Conservation (phyloP, 1,284 basidiomycete species). For the Ceratobasidium papillatum region DNA sequence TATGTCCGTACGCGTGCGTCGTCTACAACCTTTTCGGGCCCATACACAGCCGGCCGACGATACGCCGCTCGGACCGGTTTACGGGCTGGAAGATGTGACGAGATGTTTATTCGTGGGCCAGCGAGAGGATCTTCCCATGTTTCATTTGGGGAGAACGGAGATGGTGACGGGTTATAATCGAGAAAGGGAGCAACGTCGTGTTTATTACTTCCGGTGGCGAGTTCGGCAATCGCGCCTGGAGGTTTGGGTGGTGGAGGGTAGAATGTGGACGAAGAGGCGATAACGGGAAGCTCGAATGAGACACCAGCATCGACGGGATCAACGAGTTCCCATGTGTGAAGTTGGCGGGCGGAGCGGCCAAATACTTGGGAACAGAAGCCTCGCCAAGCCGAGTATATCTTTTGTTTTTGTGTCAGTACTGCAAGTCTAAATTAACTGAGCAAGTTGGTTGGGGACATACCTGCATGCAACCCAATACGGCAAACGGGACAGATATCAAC, state of each 20-base stretch:
- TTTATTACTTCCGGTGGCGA: constrained; percentile 14
- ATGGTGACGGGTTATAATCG: background rate
- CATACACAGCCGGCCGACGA: constrained; percentile 54
- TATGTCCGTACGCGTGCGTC: constrained; percentile 55
- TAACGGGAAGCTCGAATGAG: constrained; percentile 5
- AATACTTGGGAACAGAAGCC: constrained; percentile 56
- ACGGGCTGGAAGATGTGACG: background rate
- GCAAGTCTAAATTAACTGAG: too few species aligned
- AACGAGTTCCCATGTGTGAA: constrained; percentile 53
- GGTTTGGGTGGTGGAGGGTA: background rate
- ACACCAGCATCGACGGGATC: constrained; percentile 43
- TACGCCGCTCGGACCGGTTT: constrained; percentile 41
- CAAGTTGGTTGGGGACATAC: background rate
- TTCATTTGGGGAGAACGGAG: background rate
- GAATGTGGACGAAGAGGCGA: background rate
- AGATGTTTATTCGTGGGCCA: constrained; percentile 11
- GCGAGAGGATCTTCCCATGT: background rate
- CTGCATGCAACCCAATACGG: constrained; percentile 52
- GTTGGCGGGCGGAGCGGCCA: constrained; percentile 52
- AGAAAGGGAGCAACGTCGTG: constrained; percentile 29
- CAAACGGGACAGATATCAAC: constrained; percentile 51
- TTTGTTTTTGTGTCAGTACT: background rate
- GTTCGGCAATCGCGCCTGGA: constrained; percentile 11
- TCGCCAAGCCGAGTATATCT: constrained; percentile 53
- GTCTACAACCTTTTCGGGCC: constrained; percentile 55